Percentiles rank a stretch among this genome's conserved stretches.
These are phyloP conservation scores for Cryptococcus floricola DNA, from an alignment of 1,284 basidiomycete genomes.

Conservation along the genomic window DNA sequence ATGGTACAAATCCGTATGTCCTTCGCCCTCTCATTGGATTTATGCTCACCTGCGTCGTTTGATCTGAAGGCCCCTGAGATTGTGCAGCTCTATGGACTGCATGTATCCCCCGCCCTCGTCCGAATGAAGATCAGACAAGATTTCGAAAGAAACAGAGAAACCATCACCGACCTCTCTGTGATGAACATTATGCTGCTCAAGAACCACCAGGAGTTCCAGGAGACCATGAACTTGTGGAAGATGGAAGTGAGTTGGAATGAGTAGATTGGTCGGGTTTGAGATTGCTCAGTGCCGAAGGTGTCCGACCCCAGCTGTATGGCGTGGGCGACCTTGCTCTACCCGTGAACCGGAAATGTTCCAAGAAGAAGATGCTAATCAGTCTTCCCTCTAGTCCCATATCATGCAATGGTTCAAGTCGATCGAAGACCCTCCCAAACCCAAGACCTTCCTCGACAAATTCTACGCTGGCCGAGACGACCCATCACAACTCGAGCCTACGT, in stretches of 20 bases:
- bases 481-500: slow-evolving; percentile 23
- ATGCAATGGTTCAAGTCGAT: slow-evolving; percentile 50
- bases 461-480: slow-evolving; percentile 48
- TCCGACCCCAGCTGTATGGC: too few species aligned
- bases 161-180: slow-evolving; percentile 75
- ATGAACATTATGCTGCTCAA: slow-evolving; percentile 88
- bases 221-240: slow-evolving; percentile 92
- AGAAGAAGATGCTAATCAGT: background rate
- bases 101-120: slow-evolving; percentile 73
- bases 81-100: slow-evolving; percentile 75
- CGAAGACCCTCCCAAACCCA: slow-evolving; percentile 43
- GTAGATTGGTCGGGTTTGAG: background rate
- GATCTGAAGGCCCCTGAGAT: slow-evolving; percentile 77
- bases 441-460: slow-evolving; percentile 51
- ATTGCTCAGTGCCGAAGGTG: background rate
- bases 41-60: background rate
- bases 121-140: slow-evolving; percentile 78
- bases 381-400: slow-evolving; percentile 40
- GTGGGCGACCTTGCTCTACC: background rate
- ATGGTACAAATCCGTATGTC: slow-evolving; percentile 82
- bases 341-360: background rate
- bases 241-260: slow-evolving; percentile 53
- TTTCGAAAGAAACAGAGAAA: slow-evolving; percentile 75
- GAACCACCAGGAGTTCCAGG: slow-evolving; percentile 85
- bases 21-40: background rate